A percentile compares a stretch with the other conserved stretches of the same genome.
These are phyloP conservation scores for Pseudisothecium myosuroides DNA, from an alignment of 225 moss, liverwort and hornwort genomes.

Conservation along the genomic window DNA sequence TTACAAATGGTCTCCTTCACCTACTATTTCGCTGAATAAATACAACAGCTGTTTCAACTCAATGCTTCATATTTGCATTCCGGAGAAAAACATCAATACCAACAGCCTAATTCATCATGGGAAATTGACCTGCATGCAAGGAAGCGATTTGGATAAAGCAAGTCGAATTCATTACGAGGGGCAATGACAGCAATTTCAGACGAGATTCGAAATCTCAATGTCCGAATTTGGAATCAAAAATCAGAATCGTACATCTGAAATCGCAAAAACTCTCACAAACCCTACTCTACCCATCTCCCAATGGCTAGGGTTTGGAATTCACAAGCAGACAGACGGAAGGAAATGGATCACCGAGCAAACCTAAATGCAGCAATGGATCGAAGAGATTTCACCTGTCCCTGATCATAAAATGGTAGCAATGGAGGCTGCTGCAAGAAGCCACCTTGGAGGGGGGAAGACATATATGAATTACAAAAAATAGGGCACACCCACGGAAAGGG, in stretches of 20 bases:
- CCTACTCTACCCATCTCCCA: not conserved
- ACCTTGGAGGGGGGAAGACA: not conserved
- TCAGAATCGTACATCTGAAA: not conserved
- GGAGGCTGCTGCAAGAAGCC: not conserved
- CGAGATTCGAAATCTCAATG: not conserved
- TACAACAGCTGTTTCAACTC: not conserved
- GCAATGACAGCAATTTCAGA: not conserved
- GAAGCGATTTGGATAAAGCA: not conserved
- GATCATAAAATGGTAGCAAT: not conserved
- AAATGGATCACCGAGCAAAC: not conserved
- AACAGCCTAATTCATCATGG: not conserved
- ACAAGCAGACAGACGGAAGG: no score
- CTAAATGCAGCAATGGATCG: not conserved
- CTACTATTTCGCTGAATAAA: no score
- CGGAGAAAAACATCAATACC: not conserved
- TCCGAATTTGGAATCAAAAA: not conserved
- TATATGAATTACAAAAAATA: slow-evolving; percentile 37
- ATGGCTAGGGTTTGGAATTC: not conserved
- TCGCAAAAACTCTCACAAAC: not conserved
- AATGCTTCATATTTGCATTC: not conserved
- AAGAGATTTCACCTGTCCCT: not conserved
- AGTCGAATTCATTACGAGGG: not conserved
- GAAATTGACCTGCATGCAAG: not conserved
- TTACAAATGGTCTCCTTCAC: not conserved
- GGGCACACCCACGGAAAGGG: slow-evolving; percentile 7